Base-by-base conservation (phyloP, 768 basidiomycete genomes). In the Crucibulum laeve region DNA sequence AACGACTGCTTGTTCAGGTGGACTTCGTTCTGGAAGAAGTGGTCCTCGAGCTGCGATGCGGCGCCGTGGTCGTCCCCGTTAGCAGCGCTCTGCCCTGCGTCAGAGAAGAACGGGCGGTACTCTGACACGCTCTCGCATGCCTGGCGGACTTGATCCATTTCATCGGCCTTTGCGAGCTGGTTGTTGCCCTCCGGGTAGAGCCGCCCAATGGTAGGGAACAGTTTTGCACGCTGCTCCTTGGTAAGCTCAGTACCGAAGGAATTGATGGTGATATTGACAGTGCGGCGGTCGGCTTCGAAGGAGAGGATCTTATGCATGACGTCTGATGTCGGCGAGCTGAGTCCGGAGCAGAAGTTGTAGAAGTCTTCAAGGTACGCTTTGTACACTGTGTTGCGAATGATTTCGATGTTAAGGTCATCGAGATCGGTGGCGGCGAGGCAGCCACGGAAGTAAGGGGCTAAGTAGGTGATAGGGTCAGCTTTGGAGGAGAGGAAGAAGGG, bases 301-400 rank as follows among this genome's bases (percentile, higher is more conserved):
- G 86, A 74, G 45, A 99, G 82, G 56, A 96, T 91, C 28, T 74
- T 77, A 47, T 86, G 80, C 96, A 98, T 98, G 51, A 92, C 82
- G 34, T 95, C 92, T 11, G 80, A 74, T 3, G 96, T 97, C 0
- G 96, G 90, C 7, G 80, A 76, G 32, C 91, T 86, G 25, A 97
- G 70, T 5, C 85, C 80, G 36, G 74, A 67, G 59, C 83, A 87
- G 66, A 87, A 98, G 51, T 75, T 63, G 70, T 93, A 80, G 63
- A 99, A 99, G 64, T 99, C 96, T 61, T 98, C 95, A 45, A 99
- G 85, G 67, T 99, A 99, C 14, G 93, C 87, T 64, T 96, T 97
- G 79, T 98, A 98, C 25, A 99, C 87, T 1, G 95, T 94, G 69
- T 98, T 98, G 34, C 96, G 91, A 66, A 99, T 94, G 67, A 99